phyloP scores from a whole-genome alignment of 2,329 filamentous ascomycete species.

The Aphanocladium album region DNA sequence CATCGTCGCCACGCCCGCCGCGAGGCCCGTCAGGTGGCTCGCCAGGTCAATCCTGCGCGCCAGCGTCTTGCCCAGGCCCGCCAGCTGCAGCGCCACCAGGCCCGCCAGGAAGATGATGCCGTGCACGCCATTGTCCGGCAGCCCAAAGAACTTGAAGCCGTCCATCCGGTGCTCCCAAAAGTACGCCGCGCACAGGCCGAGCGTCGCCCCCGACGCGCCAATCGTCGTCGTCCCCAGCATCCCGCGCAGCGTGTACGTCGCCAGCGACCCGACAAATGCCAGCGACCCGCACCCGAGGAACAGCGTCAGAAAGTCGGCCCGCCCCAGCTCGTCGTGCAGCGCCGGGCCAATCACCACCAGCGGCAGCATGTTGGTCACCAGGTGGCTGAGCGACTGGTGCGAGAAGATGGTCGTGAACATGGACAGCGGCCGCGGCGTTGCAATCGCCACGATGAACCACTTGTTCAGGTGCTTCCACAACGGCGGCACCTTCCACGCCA shows the following conservation, averaged over 20 bases:
- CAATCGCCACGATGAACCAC: slow-evolving; percentile 61
- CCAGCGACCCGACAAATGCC: slow-evolving; percentile 55
- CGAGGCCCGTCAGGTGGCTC: slow-evolving; percentile 49
- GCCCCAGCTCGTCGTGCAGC: slow-evolving; percentile 65
- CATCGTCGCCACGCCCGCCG: slow-evolving; percentile 40
- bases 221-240: slow-evolving; percentile 48
- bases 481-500: slow-evolving; percentile 59
- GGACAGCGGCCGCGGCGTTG: slow-evolving; percentile 57
- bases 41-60: slow-evolving; percentile 43
- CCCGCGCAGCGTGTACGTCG: slow-evolving; percentile 41
- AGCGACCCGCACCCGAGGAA: slow-evolving; percentile 56
- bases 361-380: slow-evolving; percentile 58
- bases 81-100: slow-evolving; percentile 45
- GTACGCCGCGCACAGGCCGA: slow-evolving; percentile 57
- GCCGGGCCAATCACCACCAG: slow-evolving; percentile 62
- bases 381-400: slow-evolving; percentile 59
- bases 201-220: slow-evolving; percentile 62
- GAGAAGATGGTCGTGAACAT: slow-evolving; percentile 64
- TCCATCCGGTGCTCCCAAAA: slow-evolving; percentile 55
- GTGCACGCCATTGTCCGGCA: slow-evolving; percentile 53
- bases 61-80: slow-evolving; percentile 38
- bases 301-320: slow-evolving; percentile 63
- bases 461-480: slow-evolving; percentile 63
- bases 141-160: slow-evolving; percentile 51
- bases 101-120: slow-evolving; percentile 50